These are phyloP conservation scores for Penicillium chermesinum DNA, from an alignment of 495 filamentous ascomycete genomes.

Conservation along the genomic window DNA sequence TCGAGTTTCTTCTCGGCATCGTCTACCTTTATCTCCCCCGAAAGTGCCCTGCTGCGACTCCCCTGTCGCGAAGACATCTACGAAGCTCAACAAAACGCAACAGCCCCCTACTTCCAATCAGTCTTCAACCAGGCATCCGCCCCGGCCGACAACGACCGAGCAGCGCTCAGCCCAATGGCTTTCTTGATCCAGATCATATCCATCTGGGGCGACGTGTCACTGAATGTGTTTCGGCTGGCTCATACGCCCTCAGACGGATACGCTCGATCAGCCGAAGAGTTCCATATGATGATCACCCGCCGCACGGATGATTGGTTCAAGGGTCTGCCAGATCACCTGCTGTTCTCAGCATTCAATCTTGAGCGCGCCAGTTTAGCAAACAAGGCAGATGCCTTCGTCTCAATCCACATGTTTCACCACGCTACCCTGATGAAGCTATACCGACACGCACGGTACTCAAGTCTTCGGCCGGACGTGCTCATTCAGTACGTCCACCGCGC, in stretches of 20 bases:
- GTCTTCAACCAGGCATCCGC: constrained; percentile 29
- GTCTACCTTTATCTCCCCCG: constrained; percentile 35
- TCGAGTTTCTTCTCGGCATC: constrained; percentile 51
- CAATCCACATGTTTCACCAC: constrained; percentile 59
- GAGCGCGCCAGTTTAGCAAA: constrained; percentile 40
- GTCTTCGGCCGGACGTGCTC: constrained; percentile 25
- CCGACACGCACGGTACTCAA: constrained; percentile 47
- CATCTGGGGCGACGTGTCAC: constrained; percentile 60
- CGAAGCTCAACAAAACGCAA: constrained; percentile 47
- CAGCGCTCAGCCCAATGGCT: constrained; percentile 49
- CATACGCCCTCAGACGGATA: constrained; percentile 44
- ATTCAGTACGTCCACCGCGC: constrained; percentile 35
- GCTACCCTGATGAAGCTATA: constrained; percentile 57
- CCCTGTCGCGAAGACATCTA: constrained; percentile 55
- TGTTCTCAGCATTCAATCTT: constrained; percentile 48
- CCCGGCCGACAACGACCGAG: constrained; percentile 26
- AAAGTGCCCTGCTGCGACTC: constrained; percentile 58
- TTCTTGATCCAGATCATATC: constrained; percentile 55
- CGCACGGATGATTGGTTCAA: constrained; percentile 48
- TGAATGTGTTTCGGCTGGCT: constrained; percentile 50
- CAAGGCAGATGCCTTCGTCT: constrained; percentile 50
- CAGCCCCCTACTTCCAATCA: constrained; percentile 54
- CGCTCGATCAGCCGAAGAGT: constrained; percentile 39
- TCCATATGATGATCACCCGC: constrained; percentile 43
- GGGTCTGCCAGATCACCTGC: constrained; percentile 39